Base-by-base conservation (phyloP, 768 basidiomycete species). In the Mrakia frigida region DNA sequence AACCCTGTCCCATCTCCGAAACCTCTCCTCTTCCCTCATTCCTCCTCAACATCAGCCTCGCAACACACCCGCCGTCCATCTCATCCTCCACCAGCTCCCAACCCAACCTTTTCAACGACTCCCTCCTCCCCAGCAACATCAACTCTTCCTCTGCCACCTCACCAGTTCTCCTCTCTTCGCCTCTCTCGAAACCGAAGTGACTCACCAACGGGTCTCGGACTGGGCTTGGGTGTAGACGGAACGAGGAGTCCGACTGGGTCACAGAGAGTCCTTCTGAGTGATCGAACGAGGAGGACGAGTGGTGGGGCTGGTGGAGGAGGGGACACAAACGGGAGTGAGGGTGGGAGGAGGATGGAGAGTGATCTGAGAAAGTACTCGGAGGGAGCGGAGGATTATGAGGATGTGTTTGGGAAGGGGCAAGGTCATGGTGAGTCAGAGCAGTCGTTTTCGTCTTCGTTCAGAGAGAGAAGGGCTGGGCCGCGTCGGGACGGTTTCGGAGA, bases 301-400 rank as follows among this genome's bases (percentile, higher is more conserved):
- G 39, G 35, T 10, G 37, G 33, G 7, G 31, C 63, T 14, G 63
- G 63, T 39, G 31, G 63, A 13, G 18, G 35, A n/a, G 35, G 23
- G 65, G n/a, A n/a, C 10, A 35, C 35, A 23, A 68, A 39, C 23
- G 65, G 35, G 37, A n/a, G 39, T 25, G 65, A 35, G 65, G 65
- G 18, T 9, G 33, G 69, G 25, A 43, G 46, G 31, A 31, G 16
- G 35, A 39, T 69, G 28, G 65, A 65, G 46, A 69, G 53, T 3
- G 68, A 75, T 21, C 35, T 96, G 78, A 88, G 87, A 31, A 94
- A 93, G 82, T 97, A 96, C 82, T 86, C 92, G 9, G 94, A 96
- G 83, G 89, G 89, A 13, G 71, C 61, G 6, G 90, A 98, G 81
- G 93, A 98, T 81, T 98, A 97, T 80, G 93, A 96, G 67, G 96